Base-by-base conservation (phyloP, 768 basidiomycete species). In the Suillus subalutaceus region DNA sequence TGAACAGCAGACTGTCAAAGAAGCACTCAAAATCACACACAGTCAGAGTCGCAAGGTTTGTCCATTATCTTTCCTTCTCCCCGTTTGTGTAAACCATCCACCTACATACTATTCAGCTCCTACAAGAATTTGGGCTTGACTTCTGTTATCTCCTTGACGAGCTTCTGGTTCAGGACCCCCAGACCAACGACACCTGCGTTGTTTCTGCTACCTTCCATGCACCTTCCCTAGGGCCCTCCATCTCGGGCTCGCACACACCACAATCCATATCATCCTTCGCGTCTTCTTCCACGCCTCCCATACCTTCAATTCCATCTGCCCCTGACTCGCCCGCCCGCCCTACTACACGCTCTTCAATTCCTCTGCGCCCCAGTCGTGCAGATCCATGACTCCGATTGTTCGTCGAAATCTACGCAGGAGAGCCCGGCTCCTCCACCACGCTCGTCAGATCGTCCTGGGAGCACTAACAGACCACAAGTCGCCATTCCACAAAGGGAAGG, bases 61-160 rank as follows among this genome's bases (percentile, higher is more conserved):
- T 67, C 61, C 18, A n/a, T 35, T 20, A 37, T 56, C 55, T 55
- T 55, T 3, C 38, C 4, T n/a, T 30, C 26, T 41, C 10, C 20
- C 8, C 9, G 43, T 13, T 12, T 56, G 30, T 40, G 12, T 10
- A 62, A 67, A 53, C 69, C 48, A 26, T 4, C 9, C 65, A 57
- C 37, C 43, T 20, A 41, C 53, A 26, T 26, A 20, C 40, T 26
- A 0, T 58, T 18, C 69, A 94, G 92, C 86, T 97, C 20, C 83
- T 98, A 7, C 90, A 94, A 80, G 96, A 98, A 72, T 94, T 90
- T 72, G 96, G 96, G 2, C 87, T 97, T 43, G 96, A 97, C 79
- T 97, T 98, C 75, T 90, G 91, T 30, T 95, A 91, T 80, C 82
- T 97, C n/a, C 82, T 98, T n/a, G 89, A 93, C 41, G 83, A 85